Base-by-base conservation (phyloP, 2,329 filamentous ascomycete genomes). In the Penicillium sclerotigenum region DNA sequence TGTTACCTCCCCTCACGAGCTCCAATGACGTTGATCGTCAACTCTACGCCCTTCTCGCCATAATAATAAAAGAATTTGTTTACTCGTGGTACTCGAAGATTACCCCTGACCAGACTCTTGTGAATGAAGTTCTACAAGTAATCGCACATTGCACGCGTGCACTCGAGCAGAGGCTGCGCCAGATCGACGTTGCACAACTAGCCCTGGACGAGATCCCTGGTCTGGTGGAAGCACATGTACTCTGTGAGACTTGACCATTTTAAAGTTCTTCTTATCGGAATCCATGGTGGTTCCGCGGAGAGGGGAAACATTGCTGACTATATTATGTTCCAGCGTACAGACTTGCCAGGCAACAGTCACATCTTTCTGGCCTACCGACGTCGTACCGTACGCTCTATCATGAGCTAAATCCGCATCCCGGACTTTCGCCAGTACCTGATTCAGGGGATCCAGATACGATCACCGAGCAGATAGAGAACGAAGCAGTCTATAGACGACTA, bases 61-160 rank as follows among this genome's bases (percentile, higher is more conserved):
- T 97, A 57, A 86, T 97, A 59, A 81, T 97, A 66, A 87, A 89
- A 68, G 91, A 97, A 62, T 96, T 91, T 71, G 89, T 99, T 36
- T 87, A 94, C 72, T 86, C 85, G 31, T 99, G 94, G 94, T 99
- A 99, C 78, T 82, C 81, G 62, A 93, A 88, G 73, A 94, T 99
- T 72, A 97, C 93, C 1, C 85, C 91, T 4, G 93, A 99, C 74
- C 89, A 92, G 70, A 82, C 85, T 13, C 95, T 99, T 70, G 87
- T 94, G 58, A 87, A 88, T 64, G 92, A 97, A 77, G 83, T 97
- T 56, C 81, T 97, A 52, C 90, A 91, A 68, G 87, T 96, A 63
- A 89, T 97, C 67, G 94, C 93, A 38, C 93, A 97, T 74, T 94
- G 90, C 73, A 96, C 91, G 38, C 83, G 90, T 55, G 90, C 87